phyloP scores from a whole-genome alignment of 2,329 filamentous ascomycete genomes.

The Achaetomium macrosporum region DNA sequence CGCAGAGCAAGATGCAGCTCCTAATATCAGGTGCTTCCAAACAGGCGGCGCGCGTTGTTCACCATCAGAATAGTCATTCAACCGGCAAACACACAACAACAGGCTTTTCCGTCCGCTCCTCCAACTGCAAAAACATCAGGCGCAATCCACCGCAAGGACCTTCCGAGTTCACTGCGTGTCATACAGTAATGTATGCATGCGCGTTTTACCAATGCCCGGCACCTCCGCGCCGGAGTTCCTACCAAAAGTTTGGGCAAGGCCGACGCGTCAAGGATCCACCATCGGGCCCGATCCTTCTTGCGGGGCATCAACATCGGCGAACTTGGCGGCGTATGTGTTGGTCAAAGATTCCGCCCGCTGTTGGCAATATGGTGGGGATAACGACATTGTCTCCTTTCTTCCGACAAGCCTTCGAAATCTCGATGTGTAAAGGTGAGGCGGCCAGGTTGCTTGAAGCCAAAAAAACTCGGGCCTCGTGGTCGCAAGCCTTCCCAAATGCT shows the following conservation, averaged over 20 bases:
- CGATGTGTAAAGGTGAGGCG: background rate
- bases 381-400: background rate
- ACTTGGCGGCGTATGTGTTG: no score
- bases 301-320: background rate
- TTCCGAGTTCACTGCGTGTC: no score
- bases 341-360: no score
- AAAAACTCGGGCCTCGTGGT: background rate
- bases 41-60: background rate
- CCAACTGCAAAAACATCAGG: no score
- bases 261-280: background rate
- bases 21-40: background rate
- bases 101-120: no score
- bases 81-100: background rate
- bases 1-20: background rate
- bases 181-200: no score
- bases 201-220: background rate
- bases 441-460: background rate
- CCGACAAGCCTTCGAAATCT: background rate
- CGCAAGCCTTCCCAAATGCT: constrained; percentile 7
- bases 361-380: background rate
- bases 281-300: background rate
- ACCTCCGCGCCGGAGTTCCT: background rate
- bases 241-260: background rate
- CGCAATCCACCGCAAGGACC: no score
- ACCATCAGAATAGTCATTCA: background rate